Evolutionary conservation across 108 stramenopile genomes (phyloP), one percentile per base, ranked within the genome.

Genomic region (Asterionellopsis glacialis): DNA sequence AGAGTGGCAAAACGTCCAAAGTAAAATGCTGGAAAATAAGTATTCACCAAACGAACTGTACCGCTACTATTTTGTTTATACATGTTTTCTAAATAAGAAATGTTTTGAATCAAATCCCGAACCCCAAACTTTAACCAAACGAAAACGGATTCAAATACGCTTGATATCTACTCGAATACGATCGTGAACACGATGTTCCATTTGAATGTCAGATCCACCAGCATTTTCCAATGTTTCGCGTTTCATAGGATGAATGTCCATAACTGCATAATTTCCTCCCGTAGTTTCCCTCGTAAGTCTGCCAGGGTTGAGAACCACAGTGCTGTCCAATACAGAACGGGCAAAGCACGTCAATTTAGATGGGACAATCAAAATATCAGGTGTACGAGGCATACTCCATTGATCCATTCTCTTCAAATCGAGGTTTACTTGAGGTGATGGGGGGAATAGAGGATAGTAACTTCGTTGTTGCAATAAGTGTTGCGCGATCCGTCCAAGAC

Each of bases 401-500:
- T 81, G 49, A n/a, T 80, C 65, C 45, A 84, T 67, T 14, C 85
- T 75, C 23, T 84, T 69, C 49, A 95, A 57, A 72, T 98, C 96
- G 57, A 97, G 73, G 64, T 91, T 89, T 40, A 70, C 73, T 23
- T 72, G 74, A 22, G 68, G 38, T n/a, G 78, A 63, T 12, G 84
- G 61, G 11, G 96, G 95, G 73, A 96, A 98, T 15, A 97, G 73
- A 10, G 98, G 96, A 69, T 95, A 96, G 65, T 92, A 97, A 48
- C 91, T 95, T 61, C 80, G 76, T 69, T 98, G 98, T 53, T 90
- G 74, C 16, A 97, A 57, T 60, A 98, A 66, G 60, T 96, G 95
- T 27, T 87, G 79, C 0, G 94, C 85, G 50, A 98, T 91, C n/a
- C 90, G 86, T 25, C 72, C 64, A 47, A 98, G 57, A 16, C 98